Evolutionary conservation across 805 yeast species (phyloP).

Genomic region (Metschnikowia amazonensis): DNA sequence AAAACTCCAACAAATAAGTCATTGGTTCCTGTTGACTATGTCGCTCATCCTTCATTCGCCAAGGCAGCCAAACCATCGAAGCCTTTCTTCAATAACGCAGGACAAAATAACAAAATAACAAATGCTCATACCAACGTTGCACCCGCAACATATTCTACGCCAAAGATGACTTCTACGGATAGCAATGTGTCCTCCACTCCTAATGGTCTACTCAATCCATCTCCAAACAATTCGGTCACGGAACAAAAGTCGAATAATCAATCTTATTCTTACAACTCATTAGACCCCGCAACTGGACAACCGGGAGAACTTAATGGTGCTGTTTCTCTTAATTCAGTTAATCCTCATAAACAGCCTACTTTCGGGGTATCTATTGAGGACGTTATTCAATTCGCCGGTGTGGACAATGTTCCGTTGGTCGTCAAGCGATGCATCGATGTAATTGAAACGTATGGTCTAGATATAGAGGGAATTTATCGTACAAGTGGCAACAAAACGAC

Average conservation of each 20-base stretch:
- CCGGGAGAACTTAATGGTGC: constrained; percentile 35
- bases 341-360: constrained; percentile 39
- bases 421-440: constrained; percentile 86
- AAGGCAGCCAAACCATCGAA: constrained; percentile 27
- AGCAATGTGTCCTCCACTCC: background rate
- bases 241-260: constrained; percentile 7
- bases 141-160: background rate
- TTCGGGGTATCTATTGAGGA: constrained; percentile 84
- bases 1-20: constrained; percentile 38
- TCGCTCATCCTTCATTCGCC: constrained; percentile 62
- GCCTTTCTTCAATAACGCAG: constrained; percentile 27
- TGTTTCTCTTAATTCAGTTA: constrained; percentile 23
- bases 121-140: constrained; percentile 3
- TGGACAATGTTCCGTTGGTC: constrained; percentile 86
- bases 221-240: constrained; percentile 2
- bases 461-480: constrained; percentile 86
- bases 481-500: constrained; percentile 75
- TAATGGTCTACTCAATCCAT: background rate
- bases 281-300: constrained; percentile 32
- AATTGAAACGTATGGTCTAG: constrained; percentile 78
- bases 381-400: constrained; percentile 70
- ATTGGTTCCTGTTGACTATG: constrained; percentile 66
- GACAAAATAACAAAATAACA: background rate
- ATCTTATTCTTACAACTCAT: constrained; percentile 20
- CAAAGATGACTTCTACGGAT: background rate